Evolutionary conservation across 2,329 filamentous ascomycete genomes (phyloP).

Genomic region (Orbilia brochopaga): DNA sequence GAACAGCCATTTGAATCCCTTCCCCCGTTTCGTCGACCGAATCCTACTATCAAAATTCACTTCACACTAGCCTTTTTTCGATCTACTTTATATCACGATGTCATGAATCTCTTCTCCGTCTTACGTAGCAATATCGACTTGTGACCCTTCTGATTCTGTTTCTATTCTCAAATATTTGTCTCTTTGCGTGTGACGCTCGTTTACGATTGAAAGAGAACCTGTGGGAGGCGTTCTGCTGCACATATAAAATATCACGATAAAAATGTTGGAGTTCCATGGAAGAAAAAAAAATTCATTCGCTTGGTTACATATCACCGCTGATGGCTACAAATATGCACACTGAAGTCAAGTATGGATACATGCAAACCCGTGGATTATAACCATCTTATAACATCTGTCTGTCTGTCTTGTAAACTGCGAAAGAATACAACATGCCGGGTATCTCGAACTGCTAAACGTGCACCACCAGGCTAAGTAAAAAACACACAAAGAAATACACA

Average conservation of each 20-base stretch:
- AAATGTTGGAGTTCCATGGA: not conserved
- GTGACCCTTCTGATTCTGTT: not conserved
- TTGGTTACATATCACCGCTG: too few relatives aligned
- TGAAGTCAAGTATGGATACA: too few relatives aligned
- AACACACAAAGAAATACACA: too few relatives aligned
- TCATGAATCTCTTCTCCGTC: not conserved
- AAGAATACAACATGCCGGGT: too few relatives aligned
- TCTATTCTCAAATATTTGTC: not conserved
- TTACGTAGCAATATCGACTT: not conserved
- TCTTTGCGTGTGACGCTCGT: conserved; percentile 4
- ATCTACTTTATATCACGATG: not conserved
- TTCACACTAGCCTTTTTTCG: conserved; percentile 7
- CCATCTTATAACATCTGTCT: too few relatives aligned
- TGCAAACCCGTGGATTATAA: too few relatives aligned
- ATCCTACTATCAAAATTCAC: too few relatives aligned
- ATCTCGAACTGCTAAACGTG: not conserved
- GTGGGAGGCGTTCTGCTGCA: conserved; percentile 25
- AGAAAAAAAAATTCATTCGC: too few relatives aligned
- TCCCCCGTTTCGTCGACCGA: too few relatives aligned
- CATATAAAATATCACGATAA: not conserved
- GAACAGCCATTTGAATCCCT: too few relatives aligned
- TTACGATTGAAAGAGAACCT: not conserved
- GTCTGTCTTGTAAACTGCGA: too few relatives aligned
- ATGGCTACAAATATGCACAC: too few relatives aligned
- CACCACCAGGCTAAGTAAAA: not conserved